Base-by-base conservation (phyloP, 768 basidiomycete genomes). In the Hydnum rufescens region DNA sequence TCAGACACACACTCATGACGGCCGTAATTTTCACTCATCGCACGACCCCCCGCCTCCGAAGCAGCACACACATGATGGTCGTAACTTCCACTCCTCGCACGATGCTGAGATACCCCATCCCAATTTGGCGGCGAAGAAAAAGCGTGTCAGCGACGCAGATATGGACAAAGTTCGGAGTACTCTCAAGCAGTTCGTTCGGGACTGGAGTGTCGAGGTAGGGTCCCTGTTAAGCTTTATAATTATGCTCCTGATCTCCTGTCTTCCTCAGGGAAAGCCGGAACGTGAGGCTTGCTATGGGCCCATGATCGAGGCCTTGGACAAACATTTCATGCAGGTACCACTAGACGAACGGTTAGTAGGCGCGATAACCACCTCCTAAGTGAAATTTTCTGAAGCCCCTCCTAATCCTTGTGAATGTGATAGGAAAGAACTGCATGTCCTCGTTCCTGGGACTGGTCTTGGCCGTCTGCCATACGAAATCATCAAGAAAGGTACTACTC, bases 151-250 rank as follows among this genome's bases (percentile, higher is more conserved):
- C 0, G 82, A 86, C 32, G 74, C 74, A 55, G 82, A 88, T 58
- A 82, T 84, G 77, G 88, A 95, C 62, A 92, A 93, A 61, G 68
- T 97, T 36, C 69, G 89, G 54, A 90, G 87, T 60, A 93, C 90
- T 0, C 65, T 96, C 34, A 87, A 93, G 61, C 89, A 93, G 59
- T 81, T 93, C 50, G 89, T 89, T 5, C 73, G 90, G 8, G 90
- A 97, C 61, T 97, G 92, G 90, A 85, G 82, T 55, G 73, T 70
- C 57, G 81, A 87, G 69, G 86, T 88, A 36, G 42, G 66, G 1
- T 22, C 22, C 22, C n/a, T n/a, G n/a, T n/a, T n/a, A n/a, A n/a
- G n/a, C n/a, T n/a, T n/a, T n/a, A n/a, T n/a, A n/a, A n/a, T n/a
- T n/a, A n/a, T n/a, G n/a, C n/a, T n/a, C n/a, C n/a, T n/a, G n/a